phyloP scores from a whole-genome alignment of 1,284 basidiomycete species.

The Clitocybe nebularis region DNA sequence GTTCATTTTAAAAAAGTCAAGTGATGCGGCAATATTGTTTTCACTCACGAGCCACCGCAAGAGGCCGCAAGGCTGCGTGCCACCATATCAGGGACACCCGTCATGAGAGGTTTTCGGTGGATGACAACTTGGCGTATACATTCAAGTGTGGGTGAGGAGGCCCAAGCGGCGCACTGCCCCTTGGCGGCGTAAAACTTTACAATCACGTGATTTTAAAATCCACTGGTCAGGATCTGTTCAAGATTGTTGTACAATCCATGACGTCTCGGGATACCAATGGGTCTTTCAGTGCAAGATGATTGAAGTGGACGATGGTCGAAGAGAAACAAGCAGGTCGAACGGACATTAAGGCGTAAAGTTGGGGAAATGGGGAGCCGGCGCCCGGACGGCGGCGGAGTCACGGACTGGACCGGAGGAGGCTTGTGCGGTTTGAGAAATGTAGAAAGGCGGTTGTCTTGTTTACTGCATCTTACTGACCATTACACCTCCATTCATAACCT shows the following conservation, averaged over 20 bases:
- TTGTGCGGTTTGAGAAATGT: neutral
- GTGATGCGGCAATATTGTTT: neutral
- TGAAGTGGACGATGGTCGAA: neutral
- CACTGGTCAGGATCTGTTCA: neutral
- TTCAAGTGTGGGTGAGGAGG: no score
- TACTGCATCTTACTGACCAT: neutral
- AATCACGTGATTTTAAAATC: neutral
- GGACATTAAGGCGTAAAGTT: no score
- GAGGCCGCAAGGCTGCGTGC: neutral
- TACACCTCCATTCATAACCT: neutral
- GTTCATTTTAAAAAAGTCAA: neutral
- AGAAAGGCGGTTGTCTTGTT: neutral
- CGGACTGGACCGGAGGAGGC: neutral
- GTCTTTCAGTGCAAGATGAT: neutral
- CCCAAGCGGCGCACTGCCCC: neutral
- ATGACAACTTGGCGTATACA: neutral
- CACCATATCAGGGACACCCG: neutral
- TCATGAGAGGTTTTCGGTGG: neutral
- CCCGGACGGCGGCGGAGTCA: neutral
- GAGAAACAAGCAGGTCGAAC: neutral
- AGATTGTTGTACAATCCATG: neutral
- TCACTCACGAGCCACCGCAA: neutral
- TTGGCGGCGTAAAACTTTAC: neutral
- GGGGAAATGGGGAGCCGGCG: no score
- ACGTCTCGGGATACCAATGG: neutral